Evolutionary conservation across 2,329 filamentous ascomycete species (phyloP), one percentile per base, ranked within the genome.

Genomic region (Colletotrichum sp.): DNA sequence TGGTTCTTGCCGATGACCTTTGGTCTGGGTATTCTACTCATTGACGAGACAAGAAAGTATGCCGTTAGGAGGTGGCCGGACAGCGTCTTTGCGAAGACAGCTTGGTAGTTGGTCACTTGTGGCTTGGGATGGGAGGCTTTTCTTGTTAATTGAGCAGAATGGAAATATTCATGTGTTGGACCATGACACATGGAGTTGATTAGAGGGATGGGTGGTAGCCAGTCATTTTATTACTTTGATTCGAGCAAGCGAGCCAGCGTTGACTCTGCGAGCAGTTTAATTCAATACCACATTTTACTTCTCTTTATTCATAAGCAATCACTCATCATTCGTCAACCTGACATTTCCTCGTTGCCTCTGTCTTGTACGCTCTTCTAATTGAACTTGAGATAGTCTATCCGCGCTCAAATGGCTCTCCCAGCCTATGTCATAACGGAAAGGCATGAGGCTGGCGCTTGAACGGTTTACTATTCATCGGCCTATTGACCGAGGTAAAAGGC

Each of bases 1-100:
- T 96, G 93, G 90, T 96, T 96, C 82, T 81, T 96, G 66, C 94
- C 94, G 0, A 92, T 94, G 81, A 89, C 92, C 0, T 95, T 96
- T 82, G 94, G 94, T 0, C 74, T 90, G 52, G 89, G 87, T 0
- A 86, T 91, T 8, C 79, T 91, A 38, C 74, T 83, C 32, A 87
- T 91, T 81, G 89, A 91, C 79, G 90, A 91, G 83, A 78, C 89
- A 8, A 84, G 89, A 43, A 91, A 91, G 81, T 79, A 87, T 28
- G 55, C 87, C 2, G 89, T 90, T 4, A 82, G 89, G 18, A 72
- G 81, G 8, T 89, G 85, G 71, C 89, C 89, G 3, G 83, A 83
- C 15, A 85, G 87, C 0, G 79, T 83, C 1, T 21, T 90, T 18
- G 89, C 88, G 3, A 86, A 82, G 80, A 84, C 87, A 73, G 87